Base-by-base conservation (phyloP, 345 rosid species). In the Mangifera indica region DNA sequence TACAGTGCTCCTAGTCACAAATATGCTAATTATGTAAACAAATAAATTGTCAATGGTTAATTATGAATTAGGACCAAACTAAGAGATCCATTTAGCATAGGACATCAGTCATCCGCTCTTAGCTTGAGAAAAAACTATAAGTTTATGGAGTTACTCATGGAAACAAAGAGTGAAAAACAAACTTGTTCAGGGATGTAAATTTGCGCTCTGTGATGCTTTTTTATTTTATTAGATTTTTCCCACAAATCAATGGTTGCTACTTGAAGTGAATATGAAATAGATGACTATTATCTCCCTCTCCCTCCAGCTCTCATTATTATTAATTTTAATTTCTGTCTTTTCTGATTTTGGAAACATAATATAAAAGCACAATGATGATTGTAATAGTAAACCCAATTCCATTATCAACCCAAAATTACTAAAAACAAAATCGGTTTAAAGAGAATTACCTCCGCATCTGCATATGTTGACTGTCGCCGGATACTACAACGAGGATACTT, bases 401-500 rank as follows among this genome's bases (percentile, higher is more conserved):
- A 53, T n/a, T 18, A 51, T 32, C 49, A 63, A 44, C 6, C 13
- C 11, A 45, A 24, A 45, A 44, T 63, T 63, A 11, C 45, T 17
- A 34, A 7, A 13, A 61, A 7, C 32, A 54, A 66, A 51, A 12
- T 22, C 37, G 53, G 21, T 32, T 66, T 40, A 64, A 69, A 69
- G 29, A 54, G 32, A 72, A 84, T 83, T 86, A 94, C 98, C 97
- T 92, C 91, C 66, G 98, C 98, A 86, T 95, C 99, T 11, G 98
- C 82, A 79, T 92, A 95, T 0, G 95, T 83, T 3, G 96, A 88
- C 21, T 92, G 98, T 60, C 89, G 83, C 72, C 89, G 79, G 49
- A 95, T 79, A 81, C 99, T 95, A 85, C 98, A 95, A 12, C 99
- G 96, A 22, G 99, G 99, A 62, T 95, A 95, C 87, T 95, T 92